These are phyloP conservation scores for Isoetes taiwanensis DNA, from an alignment of 75 land plant species.

Conservation along the genomic window DNA sequence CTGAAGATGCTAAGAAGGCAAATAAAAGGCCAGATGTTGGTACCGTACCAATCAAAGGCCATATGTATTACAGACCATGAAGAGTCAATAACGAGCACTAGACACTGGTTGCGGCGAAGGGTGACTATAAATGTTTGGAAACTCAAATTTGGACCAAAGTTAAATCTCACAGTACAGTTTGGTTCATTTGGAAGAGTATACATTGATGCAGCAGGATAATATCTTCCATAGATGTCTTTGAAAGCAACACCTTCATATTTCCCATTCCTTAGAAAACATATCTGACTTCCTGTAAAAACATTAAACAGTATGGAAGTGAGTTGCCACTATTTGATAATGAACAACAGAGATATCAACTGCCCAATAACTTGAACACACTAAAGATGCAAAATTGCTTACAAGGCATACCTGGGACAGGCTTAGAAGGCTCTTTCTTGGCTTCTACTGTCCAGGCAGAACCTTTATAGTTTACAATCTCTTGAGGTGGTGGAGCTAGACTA, in stretches of 20 bases:
- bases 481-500: slow-evolving; percentile 45
- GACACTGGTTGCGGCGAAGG: too few species aligned
- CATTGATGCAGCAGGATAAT: slow-evolving; percentile 98
- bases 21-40: too few species aligned
- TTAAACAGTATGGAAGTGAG: too few species aligned
- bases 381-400: too few species aligned
- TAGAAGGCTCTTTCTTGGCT: slow-evolving; percentile 55
- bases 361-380: too few species aligned
- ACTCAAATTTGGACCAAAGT: slow-evolving; percentile 89
- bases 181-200: slow-evolving; percentile 82
- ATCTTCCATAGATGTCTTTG: slow-evolving; percentile 61
- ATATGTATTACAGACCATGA: too few species aligned
- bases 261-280: slow-evolving; percentile 79
- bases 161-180: slow-evolving; percentile 71
- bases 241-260: slow-evolving; percentile 83
- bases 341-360: neutral
- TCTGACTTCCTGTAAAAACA: slow-evolving; percentile 69
- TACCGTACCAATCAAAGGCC: too few species aligned
- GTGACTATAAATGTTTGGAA: too few species aligned
- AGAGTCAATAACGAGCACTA: too few species aligned
- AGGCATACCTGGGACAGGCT: slow-evolving; percentile 48
- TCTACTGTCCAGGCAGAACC: slow-evolving; percentile 49
- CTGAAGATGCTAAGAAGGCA: too few species aligned
- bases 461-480: slow-evolving; percentile 36
- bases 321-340: too few species aligned